Evolutionary conservation across 805 yeast species (phyloP).

Genomic region (Wickerhamomyces bovis): DNA sequence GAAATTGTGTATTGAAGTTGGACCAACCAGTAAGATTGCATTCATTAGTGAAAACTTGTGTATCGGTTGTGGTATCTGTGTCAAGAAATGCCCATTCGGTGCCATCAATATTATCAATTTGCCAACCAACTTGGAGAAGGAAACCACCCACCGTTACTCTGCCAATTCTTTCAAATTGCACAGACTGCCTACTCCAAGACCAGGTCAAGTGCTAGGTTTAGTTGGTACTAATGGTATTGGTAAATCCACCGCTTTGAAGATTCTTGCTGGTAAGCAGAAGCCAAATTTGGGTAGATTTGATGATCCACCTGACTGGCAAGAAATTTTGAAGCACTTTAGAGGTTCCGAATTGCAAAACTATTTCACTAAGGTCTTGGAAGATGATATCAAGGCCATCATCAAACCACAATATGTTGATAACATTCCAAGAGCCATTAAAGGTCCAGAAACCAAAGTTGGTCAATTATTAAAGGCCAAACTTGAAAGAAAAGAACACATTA

Average conservation of each 20-base stretch:
- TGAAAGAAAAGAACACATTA: constrained; percentile 63
- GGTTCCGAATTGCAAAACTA: constrained; percentile 97
- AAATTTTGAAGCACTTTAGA: constrained; percentile 83
- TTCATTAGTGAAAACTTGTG: constrained; percentile 91
- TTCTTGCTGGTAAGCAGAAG: constrained; percentile 94
- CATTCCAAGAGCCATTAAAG: constrained; percentile 92
- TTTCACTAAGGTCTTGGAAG: constrained; percentile 90
- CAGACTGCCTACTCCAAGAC: constrained; percentile 96
- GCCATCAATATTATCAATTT: constrained; percentile 93
- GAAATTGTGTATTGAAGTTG: constrained; percentile 93
- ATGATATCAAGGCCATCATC: constrained; percentile 90
- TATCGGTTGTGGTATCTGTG: constrained; percentile 99
- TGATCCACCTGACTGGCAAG: constrained; percentile 97
- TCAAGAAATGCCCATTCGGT: constrained; percentile 96
- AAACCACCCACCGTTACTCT: constrained; percentile 94
- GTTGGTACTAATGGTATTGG: constrained; percentile 99
- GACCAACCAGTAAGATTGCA: constrained; percentile 86
- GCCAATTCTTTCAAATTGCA: constrained; percentile 97
- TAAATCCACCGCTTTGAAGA: constrained; percentile 93
- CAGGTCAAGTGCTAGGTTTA: constrained; percentile 96
- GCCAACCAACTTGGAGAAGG: constrained; percentile 89
- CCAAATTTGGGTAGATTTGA: constrained; percentile 94
- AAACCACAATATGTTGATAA: constrained; percentile 99
- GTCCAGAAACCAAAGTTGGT: constrained; percentile 82
- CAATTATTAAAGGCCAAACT: constrained; percentile 70